phyloP scores from a whole-genome alignment of 2,329 filamentous ascomycete species.

The Aspergillus arachidicola region DNA sequence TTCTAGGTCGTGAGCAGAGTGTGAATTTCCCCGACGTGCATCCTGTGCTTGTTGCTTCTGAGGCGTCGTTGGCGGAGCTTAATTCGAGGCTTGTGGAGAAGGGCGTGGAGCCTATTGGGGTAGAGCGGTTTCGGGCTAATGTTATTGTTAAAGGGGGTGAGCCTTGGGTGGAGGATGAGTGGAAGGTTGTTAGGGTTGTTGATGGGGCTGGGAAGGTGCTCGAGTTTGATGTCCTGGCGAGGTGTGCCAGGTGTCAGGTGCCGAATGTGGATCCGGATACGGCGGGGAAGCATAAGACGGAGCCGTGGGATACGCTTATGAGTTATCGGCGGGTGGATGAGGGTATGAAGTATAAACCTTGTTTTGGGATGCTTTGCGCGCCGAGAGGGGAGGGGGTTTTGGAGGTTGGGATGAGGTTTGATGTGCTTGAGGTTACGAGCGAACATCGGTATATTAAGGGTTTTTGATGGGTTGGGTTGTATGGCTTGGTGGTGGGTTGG shows the following conservation, averaged over 20 bases:
- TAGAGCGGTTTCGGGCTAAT: constrained; percentile 67
- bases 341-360: constrained; percentile 65
- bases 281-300: constrained; percentile 58
- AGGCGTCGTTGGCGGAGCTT: constrained; percentile 60
- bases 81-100: constrained; percentile 53
- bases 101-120: constrained; percentile 53
- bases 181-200: constrained; percentile 57
- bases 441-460: constrained; percentile 58
- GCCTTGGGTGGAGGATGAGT: constrained; percentile 65
- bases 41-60: constrained; percentile 58
- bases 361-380: constrained; percentile 67
- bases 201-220: constrained; percentile 30
- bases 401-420: constrained; percentile 60
- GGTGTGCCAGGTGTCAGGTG: constrained; percentile 64
- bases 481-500: too few species aligned
- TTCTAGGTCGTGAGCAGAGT: constrained; percentile 57
- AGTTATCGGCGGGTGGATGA: constrained; percentile 62
- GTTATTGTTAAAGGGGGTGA: constrained; percentile 59
- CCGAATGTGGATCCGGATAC: constrained; percentile 68
- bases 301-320: constrained; percentile 66
- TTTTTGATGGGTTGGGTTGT: constrained; percentile 21
- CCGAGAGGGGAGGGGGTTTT: constrained; percentile 58
- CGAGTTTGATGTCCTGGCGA: constrained; percentile 59
- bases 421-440: constrained; percentile 60
- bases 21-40: constrained; percentile 65